Evolutionary conservation across 495 filamentous ascomycete species (phyloP).

Genomic region (Pyrenula massariospora): DNA sequence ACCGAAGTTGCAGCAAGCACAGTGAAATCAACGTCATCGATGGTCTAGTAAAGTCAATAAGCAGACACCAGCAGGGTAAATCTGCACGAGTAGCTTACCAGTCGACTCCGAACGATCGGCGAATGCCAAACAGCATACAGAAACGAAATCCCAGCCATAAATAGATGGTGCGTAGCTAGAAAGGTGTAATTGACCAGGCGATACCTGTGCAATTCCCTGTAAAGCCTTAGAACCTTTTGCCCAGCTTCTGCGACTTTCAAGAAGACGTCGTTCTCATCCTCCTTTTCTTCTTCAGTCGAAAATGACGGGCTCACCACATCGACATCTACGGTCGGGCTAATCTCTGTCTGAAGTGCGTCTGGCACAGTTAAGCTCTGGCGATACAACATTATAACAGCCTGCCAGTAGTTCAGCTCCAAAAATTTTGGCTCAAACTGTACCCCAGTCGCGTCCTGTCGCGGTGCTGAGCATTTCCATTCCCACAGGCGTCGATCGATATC

Average conservation of each 20-base stretch:
- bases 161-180: constrained; percentile 91
- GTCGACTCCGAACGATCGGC: constrained; percentile 65
- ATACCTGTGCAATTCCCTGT: constrained; percentile 77
- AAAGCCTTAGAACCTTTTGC: constrained; percentile 81
- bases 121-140: constrained; percentile 98
- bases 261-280: constrained; percentile 84
- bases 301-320: constrained; percentile 44
- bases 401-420: constrained; percentile 92
- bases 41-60: constrained; percentile 40
- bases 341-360: constrained; percentile 36
- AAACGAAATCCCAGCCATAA: constrained; percentile 96
- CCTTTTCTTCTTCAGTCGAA: constrained; percentile 45
- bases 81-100: constrained; percentile 42
- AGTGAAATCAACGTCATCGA: constrained; percentile 94
- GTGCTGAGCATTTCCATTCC: constrained; percentile 79
- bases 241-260: constrained; percentile 91
- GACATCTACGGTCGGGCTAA: constrained; percentile 58
- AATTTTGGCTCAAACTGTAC: constrained; percentile 81
- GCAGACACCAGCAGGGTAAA: neutral
- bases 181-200: constrained; percentile 93
- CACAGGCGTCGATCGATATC: constrained; percentile 75
- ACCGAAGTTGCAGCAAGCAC: constrained; percentile 92
- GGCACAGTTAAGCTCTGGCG: constrained; percentile 85
- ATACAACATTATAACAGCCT: constrained; percentile 95
- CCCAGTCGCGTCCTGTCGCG: constrained; percentile 63